Percentiles rank a stretch among this genome's conserved stretches.
Conservation (phyloP, 2,329 filamentous ascomycete genomes). For the Ilyonectria mors-panacis region DNA sequence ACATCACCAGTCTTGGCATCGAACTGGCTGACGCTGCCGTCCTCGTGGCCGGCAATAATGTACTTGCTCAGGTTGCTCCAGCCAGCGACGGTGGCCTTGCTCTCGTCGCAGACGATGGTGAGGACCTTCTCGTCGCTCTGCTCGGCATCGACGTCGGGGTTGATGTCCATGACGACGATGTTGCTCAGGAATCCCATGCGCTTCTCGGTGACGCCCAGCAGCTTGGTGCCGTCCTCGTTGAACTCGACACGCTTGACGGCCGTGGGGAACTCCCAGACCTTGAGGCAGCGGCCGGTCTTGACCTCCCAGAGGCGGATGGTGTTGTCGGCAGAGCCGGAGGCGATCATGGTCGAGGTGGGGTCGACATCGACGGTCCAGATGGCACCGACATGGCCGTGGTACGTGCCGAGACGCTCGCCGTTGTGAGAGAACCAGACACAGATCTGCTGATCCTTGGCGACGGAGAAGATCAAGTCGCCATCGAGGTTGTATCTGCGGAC, state of each 20-base stretch:
- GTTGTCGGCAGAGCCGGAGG: slow-evolving; percentile 97
- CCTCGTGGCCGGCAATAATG: slow-evolving; percentile 98
- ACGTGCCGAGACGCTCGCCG: slow-evolving; percentile 96
- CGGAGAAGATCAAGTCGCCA: slow-evolving; percentile 96
- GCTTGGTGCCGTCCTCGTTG: slow-evolving; percentile 89
- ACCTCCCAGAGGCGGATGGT: slow-evolving; percentile 98
- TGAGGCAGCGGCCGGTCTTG: slow-evolving; percentile 91
- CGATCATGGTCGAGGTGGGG: slow-evolving; percentile 91
- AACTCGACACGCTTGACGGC: slow-evolving; percentile 99
- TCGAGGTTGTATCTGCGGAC: slow-evolving; percentile 84
- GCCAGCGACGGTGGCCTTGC: slow-evolving; percentile 96
- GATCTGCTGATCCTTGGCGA: slow-evolving; percentile 95
- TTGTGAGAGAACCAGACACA: slow-evolving; percentile 98
- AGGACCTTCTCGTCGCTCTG: slow-evolving; percentile 88
- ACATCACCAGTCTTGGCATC: slow-evolving; percentile 93
- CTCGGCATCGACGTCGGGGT: slow-evolving; percentile 83
- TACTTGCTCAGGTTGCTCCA: slow-evolving; percentile 96
- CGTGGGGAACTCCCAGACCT: slow-evolving; percentile 98
- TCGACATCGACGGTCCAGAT: slow-evolving; percentile 99
- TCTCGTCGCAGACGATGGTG: slow-evolving; percentile 93
- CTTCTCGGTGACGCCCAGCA: slow-evolving; percentile 98
- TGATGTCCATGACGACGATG: slow-evolving; percentile 93
- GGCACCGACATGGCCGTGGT: slow-evolving; percentile 96
- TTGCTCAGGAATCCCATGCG: slow-evolving; percentile 96
- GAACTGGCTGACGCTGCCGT: slow-evolving; percentile 91